Evolutionary conservation across 2,329 filamentous ascomycete species (phyloP), one percentile per base, ranked within the genome.

Genomic region (Colletotrichum scovillei): DNA sequence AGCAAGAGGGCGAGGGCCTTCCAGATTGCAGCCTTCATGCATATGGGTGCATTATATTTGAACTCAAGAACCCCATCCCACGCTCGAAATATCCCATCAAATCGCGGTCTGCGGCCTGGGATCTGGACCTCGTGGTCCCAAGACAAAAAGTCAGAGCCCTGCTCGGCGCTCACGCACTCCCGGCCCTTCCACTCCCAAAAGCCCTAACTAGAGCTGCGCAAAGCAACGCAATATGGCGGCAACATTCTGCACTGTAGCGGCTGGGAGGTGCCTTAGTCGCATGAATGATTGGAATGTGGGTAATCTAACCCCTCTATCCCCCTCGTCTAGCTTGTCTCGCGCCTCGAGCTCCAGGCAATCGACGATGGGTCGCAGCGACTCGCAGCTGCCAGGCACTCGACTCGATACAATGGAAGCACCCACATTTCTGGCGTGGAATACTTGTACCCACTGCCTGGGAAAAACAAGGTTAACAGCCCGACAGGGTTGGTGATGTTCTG

Each of bases 241-340:
- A 72, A 42, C 70, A 69, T 59, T 59, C 69, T 72, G 69, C 69
- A 72, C 42, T 62, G 42, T 53, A 59, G 70, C 59, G 66, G 70
- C 66, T 73, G 70, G 70, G 70, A 38, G 53, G 63, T 70, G 66
- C 70, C 38, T 64, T 72, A 67, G 68, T 49, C 67, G 68, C 69
- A 72, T 63, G 68, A 63, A 57, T 72, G 71, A 74, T 72, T 74
- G 71, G 71, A 71, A 67, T 72, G 69, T 24, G 68, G 65, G 57
- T 69, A 67, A 52, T 53, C 63, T 58, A 22, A 53, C 68, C 67
- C 66, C 70, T 73, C 70, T 57, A 38, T 57, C 49, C 68, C 63
- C 56, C 60, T 67, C 67, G 67, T 72, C 56, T 72, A 63, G 66
- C 55, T 28, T 38, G 30, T 19, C 59, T 59, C 70, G 66, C 66